Conservation (phyloP, 164 flowering plant genomes). For the Amborella trichopoda region DNA sequence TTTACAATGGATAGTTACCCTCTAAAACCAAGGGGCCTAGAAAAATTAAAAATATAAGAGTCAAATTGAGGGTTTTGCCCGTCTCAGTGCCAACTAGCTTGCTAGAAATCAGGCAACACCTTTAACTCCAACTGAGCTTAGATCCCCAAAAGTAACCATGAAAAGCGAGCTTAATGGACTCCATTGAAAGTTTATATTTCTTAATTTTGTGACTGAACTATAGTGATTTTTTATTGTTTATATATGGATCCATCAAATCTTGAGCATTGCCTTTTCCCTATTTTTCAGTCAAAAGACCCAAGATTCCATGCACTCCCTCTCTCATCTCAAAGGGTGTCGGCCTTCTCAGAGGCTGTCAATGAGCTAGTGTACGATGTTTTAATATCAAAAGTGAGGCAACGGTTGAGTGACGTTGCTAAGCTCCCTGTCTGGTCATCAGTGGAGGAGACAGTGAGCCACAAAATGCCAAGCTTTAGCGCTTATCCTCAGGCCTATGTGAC, state of each 20-base stretch:
- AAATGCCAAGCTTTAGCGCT: conserved; percentile 85
- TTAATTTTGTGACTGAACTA: no score
- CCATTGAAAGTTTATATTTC: no score
- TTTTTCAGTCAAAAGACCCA: conserved; percentile 93
- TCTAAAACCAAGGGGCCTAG: no score
- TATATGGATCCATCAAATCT: background rate
- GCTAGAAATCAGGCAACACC: no score
- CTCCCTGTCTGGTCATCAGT: conserved; percentile 87
- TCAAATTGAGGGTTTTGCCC: no score
- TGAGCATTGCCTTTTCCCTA: conserved; percentile 7
- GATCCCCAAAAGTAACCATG: no score
- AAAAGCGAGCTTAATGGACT: no score
- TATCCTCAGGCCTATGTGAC: conserved; percentile 90
- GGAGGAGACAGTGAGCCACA: conserved; percentile 61
- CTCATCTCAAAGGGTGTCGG: conserved; percentile 86
- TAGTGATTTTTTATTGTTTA: background rate
- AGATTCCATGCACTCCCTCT: conserved; percentile 96
- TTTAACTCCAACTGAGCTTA: no score
- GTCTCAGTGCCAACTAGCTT: no score
- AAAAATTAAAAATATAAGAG: no score
- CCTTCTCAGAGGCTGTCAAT: conserved; percentile 85
- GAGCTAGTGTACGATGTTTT: conserved; percentile 99
- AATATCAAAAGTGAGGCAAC: conserved; percentile 88
- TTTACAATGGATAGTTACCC: no score
- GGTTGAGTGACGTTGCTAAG: conserved; percentile 70